These are phyloP conservation scores for Selenicereus undatus DNA, from an alignment of 148 eudicot genomes.

Conservation along the genomic window DNA sequence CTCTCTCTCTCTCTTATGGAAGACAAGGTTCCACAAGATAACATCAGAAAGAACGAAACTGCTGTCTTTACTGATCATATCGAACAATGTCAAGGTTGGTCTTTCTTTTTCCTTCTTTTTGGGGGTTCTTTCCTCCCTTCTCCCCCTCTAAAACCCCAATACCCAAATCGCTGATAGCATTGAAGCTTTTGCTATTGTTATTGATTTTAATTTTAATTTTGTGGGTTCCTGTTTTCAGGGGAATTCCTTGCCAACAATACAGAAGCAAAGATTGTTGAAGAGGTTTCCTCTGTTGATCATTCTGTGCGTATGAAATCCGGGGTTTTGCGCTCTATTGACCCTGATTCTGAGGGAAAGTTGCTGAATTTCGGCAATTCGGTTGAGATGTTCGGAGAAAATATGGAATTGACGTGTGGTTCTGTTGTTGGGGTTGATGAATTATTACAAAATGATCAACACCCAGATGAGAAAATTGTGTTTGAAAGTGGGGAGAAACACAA, in stretches of 20 bases:
- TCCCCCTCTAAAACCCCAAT: not conserved
- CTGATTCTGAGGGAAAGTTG: constrained; percentile 15
- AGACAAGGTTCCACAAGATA: not conserved
- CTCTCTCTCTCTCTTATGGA: constrained; percentile 7
- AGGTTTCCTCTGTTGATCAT: constrained; percentile 9
- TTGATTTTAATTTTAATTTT: not conserved
- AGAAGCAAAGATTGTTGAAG: not conserved
- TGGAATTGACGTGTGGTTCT: constrained; percentile 5
- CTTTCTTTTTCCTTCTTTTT: not conserved
- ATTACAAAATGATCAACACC: not conserved
- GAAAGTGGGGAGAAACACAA: constrained; percentile 12
- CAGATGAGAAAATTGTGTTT: constrained; percentile 16
- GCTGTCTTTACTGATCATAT: constrained; percentile 6
- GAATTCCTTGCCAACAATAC: no score
- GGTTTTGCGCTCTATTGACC: constrained; percentile 7
- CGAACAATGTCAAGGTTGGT: constrained; percentile 5
- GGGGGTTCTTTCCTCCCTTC: not conserved
- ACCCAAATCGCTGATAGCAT: not conserved
- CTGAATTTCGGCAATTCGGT: constrained; percentile 12
- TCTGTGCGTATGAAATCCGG: not conserved
- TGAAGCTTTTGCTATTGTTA: constrained; percentile 2
- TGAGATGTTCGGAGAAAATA: constrained; percentile 3
- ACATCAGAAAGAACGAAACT: not conserved
- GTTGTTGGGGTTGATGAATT: constrained; percentile 3
- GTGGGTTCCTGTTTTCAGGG: not conserved